Evolutionary conservation across 768 basidiomycete species (phyloP), one percentile per base, ranked within the genome.

Genomic region (Tricholoma furcatifolium): DNA sequence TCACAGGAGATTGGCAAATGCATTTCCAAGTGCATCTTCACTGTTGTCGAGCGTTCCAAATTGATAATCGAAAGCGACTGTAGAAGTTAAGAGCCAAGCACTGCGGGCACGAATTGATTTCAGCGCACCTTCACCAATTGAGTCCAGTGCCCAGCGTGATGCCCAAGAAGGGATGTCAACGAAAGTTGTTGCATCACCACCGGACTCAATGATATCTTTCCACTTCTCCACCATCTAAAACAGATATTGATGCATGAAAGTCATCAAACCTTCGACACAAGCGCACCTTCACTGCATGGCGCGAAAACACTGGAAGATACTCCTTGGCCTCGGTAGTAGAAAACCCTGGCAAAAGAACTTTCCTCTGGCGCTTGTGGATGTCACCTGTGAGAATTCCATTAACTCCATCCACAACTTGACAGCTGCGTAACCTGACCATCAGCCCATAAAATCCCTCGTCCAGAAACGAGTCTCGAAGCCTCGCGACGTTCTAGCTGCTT

Each of bases 21-120:
- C 70, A 15, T 67, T 62, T 15, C 67, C 69, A 20, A 78, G 67
- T 30, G 63, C 61, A 47, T 73, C 74, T 14, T 71, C 61, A 15
- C 54, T 61, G 47, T 73, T 61, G 11, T 75, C 70, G 55, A 74
- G 61, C 4, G 69, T 67, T 9, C 69, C 72, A 39, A 81, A 80
- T 24, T 71, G 70, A 56, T 80, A 73, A 48, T 80, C 79, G 52
- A 82, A 81, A 34, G 76, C 78, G 45, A 74, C 79, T 77, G 14
- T 15, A 41, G 17, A 18, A 36, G 9, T 7, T n/a, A n/a, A n/a
- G n/a, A n/a, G n/a, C n/a, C n/a, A n/a, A n/a, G n/a, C n/a, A n/a
- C n/a, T n/a, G n/a, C n/a, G n/a, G n/a, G n/a, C n/a, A n/a, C n/a
- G n/a, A n/a, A n/a, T n/a, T n/a, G n/a, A n/a, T n/a, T n/a, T n/a